Evolutionary conservation across 441 rosid species (phyloP).

Genomic region (Biscutella laevigata): DNA sequence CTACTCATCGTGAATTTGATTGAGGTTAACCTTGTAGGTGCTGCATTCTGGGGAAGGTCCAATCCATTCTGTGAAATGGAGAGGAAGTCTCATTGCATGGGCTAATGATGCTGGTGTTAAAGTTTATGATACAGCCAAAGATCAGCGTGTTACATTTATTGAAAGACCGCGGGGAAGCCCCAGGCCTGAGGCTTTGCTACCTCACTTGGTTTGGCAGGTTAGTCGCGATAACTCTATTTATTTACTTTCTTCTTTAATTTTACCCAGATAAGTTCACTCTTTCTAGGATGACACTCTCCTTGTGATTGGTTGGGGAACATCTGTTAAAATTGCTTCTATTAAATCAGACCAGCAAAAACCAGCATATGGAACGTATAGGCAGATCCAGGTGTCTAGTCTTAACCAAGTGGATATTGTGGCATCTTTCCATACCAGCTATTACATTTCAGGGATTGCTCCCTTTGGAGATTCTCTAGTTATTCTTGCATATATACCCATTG

Average conservation of each 20-base stretch:
- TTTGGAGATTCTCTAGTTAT: conserved; percentile 97
- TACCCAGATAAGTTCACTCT: not conserved
- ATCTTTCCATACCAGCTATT: conserved; percentile 94
- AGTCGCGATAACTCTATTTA: conserved; percentile 18
- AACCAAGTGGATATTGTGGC: conserved; percentile 96
- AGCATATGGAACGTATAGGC: conserved; percentile 64
- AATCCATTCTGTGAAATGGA: conserved; percentile 88
- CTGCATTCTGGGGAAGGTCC: conserved; percentile 98
- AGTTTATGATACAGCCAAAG: conserved; percentile 86
- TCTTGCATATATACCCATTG: conserved; percentile 84
- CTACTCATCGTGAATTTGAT: conserved; percentile 14
- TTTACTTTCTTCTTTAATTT: not conserved
- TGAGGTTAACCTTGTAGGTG: conserved; percentile 42
- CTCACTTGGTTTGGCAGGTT: conserved; percentile 99
- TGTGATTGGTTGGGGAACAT: conserved; percentile 98
- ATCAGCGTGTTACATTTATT: conserved; percentile 87
- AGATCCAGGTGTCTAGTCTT: conserved; percentile 44
- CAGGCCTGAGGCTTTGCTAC: conserved; percentile 79
- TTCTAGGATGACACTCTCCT: conserved; percentile 75
- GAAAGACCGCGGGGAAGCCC: conserved; percentile 93
- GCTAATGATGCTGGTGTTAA: conserved; percentile 98
- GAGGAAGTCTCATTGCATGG: conserved; percentile 90
- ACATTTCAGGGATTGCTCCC: conserved; percentile 98
- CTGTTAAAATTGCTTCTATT: conserved; percentile 82
- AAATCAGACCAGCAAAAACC: conserved; percentile 47